A percentile compares a stretch with the other conserved stretches of the same genome.
Evolutionary conservation across 2,329 filamentous ascomycete genomes (phyloP).

Genomic region (Aaosphaeria arxii): DNA sequence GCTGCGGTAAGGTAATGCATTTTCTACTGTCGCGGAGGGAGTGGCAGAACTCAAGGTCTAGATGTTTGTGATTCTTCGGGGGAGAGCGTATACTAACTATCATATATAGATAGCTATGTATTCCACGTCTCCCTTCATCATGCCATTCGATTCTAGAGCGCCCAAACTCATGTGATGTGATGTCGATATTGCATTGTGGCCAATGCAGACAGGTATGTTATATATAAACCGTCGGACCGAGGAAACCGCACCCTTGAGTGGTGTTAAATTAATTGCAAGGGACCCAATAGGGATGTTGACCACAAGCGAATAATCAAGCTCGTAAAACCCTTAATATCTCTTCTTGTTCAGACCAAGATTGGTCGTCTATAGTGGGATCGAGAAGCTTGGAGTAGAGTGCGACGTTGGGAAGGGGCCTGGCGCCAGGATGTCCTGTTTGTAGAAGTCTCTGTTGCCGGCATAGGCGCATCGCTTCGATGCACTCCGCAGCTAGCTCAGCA

Average conservation of each 20-base stretch:
- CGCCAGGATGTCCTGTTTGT: too few species aligned
- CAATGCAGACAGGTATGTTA: conserved; percentile 8
- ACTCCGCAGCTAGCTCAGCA: too few species aligned
- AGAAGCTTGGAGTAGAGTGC: too few species aligned
- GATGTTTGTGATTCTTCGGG: neutral
- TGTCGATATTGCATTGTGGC: conserved; percentile 9
- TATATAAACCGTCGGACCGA: conserved; percentile 26
- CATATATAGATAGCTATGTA: too few species aligned
- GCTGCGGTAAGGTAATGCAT: conserved; percentile 20
- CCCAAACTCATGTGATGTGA: conserved; percentile 13
- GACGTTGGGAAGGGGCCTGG: too few species aligned
- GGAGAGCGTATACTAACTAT: too few species aligned
- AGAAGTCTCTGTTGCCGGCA: too few species aligned
- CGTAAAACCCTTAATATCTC: neutral
- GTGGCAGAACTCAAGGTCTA: neutral
- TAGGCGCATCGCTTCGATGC: too few species aligned
- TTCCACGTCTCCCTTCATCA: too few species aligned
- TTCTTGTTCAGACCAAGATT: too few species aligned
- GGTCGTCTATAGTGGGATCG: too few species aligned
- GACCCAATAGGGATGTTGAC: neutral
- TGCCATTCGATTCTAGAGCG: neutral
- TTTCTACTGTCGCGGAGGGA: neutral
- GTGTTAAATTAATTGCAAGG: conserved; percentile 16
- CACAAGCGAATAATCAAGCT: conserved; percentile 4
- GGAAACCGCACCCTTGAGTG: conserved; percentile 14